Conservation (phyloP, 345 rosid genomes). For the Boechera retrofracta region DNA sequence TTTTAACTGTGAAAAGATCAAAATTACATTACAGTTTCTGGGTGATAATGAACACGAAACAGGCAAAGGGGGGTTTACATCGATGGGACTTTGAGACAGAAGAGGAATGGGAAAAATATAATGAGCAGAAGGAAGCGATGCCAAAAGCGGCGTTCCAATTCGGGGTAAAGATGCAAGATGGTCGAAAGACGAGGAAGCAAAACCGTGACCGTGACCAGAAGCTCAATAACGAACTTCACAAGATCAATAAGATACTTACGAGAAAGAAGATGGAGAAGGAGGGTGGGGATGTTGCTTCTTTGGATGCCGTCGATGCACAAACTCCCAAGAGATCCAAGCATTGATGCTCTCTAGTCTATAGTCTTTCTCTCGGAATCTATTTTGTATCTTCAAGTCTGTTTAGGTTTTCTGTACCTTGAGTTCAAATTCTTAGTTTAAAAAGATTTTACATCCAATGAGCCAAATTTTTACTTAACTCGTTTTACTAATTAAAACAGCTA, state of each 20-base stretch:
- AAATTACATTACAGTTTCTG: neutral
- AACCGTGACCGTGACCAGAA: constrained; percentile 98
- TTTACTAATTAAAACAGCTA: too few relatives aligned
- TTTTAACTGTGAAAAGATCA: neutral
- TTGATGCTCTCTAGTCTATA: neutral
- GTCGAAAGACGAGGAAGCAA: constrained; percentile 92
- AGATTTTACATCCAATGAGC: neutral
- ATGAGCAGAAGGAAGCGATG: constrained; percentile 99
- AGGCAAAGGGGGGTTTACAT: constrained; percentile 98
- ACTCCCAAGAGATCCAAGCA: constrained; percentile 45
- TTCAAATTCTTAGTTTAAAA: neutral
- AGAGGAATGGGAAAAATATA: constrained; percentile 96
- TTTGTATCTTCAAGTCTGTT: constrained; percentile 10
- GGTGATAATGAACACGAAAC: constrained; percentile 38
- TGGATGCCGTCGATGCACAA: constrained; percentile 50
- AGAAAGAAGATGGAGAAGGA: constrained; percentile 90
- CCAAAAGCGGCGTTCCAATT: constrained; percentile 99
- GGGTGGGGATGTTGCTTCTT: constrained; percentile 58
- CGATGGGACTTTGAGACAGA: constrained; percentile 99
- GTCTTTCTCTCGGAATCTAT: neutral
- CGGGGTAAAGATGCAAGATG: constrained; percentile 99
- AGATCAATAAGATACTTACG: constrained; percentile 89
- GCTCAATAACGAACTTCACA: constrained; percentile 82
- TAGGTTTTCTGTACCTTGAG: neutral
- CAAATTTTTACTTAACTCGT: neutral